These are phyloP conservation scores for Phanerodontia chrysosporium DNA, from an alignment of 768 basidiomycete species.

Conservation along the genomic window DNA sequence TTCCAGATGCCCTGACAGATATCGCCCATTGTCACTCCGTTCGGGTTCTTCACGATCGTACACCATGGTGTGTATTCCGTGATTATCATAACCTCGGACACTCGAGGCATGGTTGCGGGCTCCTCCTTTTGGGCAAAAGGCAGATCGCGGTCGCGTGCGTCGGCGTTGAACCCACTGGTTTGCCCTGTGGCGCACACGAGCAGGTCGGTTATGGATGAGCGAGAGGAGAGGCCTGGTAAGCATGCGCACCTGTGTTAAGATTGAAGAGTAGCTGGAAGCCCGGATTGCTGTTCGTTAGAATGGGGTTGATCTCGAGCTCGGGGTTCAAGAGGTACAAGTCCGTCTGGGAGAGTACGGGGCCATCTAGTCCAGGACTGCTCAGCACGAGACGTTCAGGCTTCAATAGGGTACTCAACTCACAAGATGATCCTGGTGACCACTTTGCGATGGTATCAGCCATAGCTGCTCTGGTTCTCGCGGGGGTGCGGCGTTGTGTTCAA, in stretches of 20 bases:
- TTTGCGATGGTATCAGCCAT: constrained; percentile 21
- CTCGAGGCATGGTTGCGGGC: constrained; percentile 35
- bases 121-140: constrained; percentile 39
- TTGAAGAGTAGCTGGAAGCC: constrained; percentile 70
- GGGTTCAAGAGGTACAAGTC: constrained; percentile 74
- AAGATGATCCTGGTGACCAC: constrained; percentile 33
- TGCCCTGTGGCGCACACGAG: constrained; percentile 32
- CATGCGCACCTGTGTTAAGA: constrained; percentile 53
- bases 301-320: constrained; percentile 69
- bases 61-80: constrained; percentile 69
- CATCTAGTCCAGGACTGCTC: constrained; percentile 44
- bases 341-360: constrained; percentile 73
- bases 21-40: constrained; percentile 73
- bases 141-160: constrained; percentile 55
- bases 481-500: background rate
- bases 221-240: background rate
- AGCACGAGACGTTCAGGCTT: background rate
- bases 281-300: constrained; percentile 47
- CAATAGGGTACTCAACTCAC: constrained; percentile 19
- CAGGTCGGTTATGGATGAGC: background rate
- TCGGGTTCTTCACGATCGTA: constrained; percentile 65
- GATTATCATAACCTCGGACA: constrained; percentile 32
- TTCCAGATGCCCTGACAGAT: constrained; percentile 69
- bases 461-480: background rate
- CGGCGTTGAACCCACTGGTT: constrained; percentile 57